Conservation (phyloP, 371 early-diverging fungal genomes). For the Catenaria anguillulae region DNA sequence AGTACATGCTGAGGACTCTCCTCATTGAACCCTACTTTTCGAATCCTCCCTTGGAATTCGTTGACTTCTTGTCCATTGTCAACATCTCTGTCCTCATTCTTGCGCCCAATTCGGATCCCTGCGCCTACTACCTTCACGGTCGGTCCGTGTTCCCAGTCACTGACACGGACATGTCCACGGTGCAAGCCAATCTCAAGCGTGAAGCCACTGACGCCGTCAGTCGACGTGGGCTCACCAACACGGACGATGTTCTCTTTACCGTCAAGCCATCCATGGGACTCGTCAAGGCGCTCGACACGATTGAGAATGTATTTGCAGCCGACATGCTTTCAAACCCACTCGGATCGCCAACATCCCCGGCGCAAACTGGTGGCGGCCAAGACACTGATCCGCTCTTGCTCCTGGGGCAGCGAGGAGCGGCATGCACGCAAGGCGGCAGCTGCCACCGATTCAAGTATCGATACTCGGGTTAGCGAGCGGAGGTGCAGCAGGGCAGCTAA, state of each 20-base stretch:
- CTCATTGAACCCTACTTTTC: not conserved
- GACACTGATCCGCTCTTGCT: too few relatives aligned
- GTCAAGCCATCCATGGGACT: not conserved
- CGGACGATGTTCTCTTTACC: not conserved
- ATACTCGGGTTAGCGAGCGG: too few relatives aligned
- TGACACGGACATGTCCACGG: conserved; percentile 2
- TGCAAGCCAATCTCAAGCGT: not conserved
- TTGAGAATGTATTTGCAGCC: not conserved
- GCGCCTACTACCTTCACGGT: not conserved
- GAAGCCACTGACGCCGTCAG: not conserved
- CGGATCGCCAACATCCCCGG: too few relatives aligned
- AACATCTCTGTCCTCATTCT: not conserved
- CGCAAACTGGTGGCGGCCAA: too few relatives aligned
- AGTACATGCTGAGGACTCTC: not conserved
- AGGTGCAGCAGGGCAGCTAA: too few relatives aligned
- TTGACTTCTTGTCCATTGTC: conserved; percentile 1
- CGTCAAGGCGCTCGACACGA: not conserved
- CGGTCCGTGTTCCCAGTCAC: not conserved
- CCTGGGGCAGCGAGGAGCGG: too few relatives aligned
- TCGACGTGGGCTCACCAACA: not conserved
- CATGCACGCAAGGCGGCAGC: too few relatives aligned
- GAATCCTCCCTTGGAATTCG: not conserved
- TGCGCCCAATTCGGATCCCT: too few relatives aligned
- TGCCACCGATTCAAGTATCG: too few relatives aligned
- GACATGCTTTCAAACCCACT: not conserved